Conservation (phyloP, 441 rosid species). For the Populus hybrid region DNA sequence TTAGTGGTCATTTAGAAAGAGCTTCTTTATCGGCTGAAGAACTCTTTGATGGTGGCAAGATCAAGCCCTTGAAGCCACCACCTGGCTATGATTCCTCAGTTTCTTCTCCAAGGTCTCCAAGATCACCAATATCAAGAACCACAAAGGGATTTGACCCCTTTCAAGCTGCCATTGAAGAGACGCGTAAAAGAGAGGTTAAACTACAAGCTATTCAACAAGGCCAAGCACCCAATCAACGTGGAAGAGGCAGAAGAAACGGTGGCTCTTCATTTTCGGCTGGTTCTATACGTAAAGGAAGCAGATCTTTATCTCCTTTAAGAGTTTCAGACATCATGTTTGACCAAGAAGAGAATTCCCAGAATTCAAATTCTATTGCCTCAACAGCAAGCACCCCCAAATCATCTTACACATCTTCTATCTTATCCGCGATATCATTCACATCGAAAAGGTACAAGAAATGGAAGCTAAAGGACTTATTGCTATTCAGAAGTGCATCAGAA, state of each 20-base stretch:
- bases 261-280: conserved; percentile 26
- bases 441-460: conserved; percentile 53
- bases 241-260: conserved; percentile 39
- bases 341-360: conserved; percentile 32
- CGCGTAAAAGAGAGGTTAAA: conserved; percentile 14
- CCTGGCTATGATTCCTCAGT: conserved; percentile 28
- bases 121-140: conserved; percentile 34
- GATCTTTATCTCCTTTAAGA: conserved; percentile 72
- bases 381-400: conserved; percentile 25
- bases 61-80: conserved; percentile 48
- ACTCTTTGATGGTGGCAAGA: conserved; percentile 66
- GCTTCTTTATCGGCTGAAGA: conserved; percentile 54
- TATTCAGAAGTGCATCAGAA: conserved; percentile 88
- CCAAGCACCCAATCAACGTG: conserved; percentile 26
- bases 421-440: conserved; percentile 54
- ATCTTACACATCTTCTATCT: conserved; percentile 40
- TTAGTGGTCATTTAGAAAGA: conserved; percentile 57
- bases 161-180: conserved; percentile 35
- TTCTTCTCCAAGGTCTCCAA: conserved; percentile 48
- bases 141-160: conserved; percentile 37
- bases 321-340: conserved; percentile 63
- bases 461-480: conserved; percentile 69
- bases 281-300: conserved; percentile 54
- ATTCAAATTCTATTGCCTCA: conserved; percentile 1
- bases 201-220: conserved; percentile 8